Evolutionary conservation across 23 red algal species (phyloP), one percentile per base, ranked within the genome.

Genomic region (Pyropia yezoensis): DNA sequence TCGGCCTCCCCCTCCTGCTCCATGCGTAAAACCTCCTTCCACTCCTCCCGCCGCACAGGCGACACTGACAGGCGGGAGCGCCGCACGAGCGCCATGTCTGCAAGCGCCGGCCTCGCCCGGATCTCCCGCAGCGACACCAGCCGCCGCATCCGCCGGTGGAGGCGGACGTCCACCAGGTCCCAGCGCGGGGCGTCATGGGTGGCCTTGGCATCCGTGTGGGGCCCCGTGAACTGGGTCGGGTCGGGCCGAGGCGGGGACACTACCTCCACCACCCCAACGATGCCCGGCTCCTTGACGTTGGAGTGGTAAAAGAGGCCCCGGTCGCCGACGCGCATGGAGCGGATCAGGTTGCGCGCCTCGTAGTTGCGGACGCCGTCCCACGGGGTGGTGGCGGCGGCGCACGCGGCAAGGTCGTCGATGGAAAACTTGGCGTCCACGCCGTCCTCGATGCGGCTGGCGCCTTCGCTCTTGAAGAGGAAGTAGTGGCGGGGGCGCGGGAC

Each of bases 331-430:
- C 57, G 59, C 91, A 96, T 96, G 14, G 49, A 18, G n/a, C 47
- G 70, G 61, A 96, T 65, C 22, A 75, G 59, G 30, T 96, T 96
- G 27, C 83, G 66, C 1, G 91, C 91, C 64, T 89, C 75, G 52
- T 82, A 82, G 70, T 96, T 96, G 30, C 91, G 82, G 29, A 96
- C 91, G 28, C 91, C 91, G 65, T 96, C 91, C 91, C 91, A 96
- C 32, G 59, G 69, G 11, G 76, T 65, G 13, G 58, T 89, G 25
- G 50, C 51, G 14, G 77, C 33, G 1, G 77, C 74, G 50, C 78
- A 69, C 7, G n/a, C 28, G 1, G 56, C 52, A 7, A 96, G 76
- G 33, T 96, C 91, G 62, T 89, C 69, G 63, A 96, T 65, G 51
- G 83, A 83, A 59, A 96, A 96, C 58, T 89, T 88, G 65, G 73